Conservation (phyloP, 805 yeast genomes). For the Cyberlindnera mrakii region DNA sequence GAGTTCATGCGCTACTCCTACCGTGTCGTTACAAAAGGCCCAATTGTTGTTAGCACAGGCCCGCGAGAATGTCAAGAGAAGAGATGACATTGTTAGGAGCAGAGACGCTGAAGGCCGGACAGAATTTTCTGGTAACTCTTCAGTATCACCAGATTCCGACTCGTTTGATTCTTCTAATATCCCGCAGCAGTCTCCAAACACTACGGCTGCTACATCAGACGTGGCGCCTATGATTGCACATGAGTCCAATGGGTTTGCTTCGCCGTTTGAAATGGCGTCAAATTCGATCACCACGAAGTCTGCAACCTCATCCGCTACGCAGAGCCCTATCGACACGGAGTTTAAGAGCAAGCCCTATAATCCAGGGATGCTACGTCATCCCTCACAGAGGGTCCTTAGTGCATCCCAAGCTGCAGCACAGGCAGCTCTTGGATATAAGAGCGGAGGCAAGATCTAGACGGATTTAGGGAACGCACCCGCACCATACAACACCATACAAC, state of each 20-base stretch:
- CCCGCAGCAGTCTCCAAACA: slow-evolving; percentile 25
- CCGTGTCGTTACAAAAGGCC: slow-evolving; percentile 81
- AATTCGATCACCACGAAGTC: slow-evolving; percentile 51
- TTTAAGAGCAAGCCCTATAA: slow-evolving; percentile 20
- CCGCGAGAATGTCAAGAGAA: slow-evolving; percentile 60
- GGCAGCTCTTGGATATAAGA: slow-evolving; percentile 9
- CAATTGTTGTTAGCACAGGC: slow-evolving; percentile 82
- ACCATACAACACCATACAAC: background rate
- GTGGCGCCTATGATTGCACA: slow-evolving; percentile 19
- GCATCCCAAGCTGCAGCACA: slow-evolving; percentile 17
- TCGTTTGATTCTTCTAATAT: slow-evolving; percentile 22
- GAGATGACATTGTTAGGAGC: slow-evolving; percentile 32
- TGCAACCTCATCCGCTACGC: slow-evolving; percentile 8
- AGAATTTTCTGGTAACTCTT: slow-evolving; percentile 25
- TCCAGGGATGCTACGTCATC: slow-evolving; percentile 16
- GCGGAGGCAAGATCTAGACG: slow-evolving; percentile 2
- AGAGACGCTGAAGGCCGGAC: slow-evolving; percentile 12
- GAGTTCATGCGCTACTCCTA: slow-evolving; percentile 92
- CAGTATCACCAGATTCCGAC: slow-evolving; percentile 24
- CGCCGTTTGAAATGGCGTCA: slow-evolving; percentile 63
- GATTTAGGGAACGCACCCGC: background rate
- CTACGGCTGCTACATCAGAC: slow-evolving; percentile 36
- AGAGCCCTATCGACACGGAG: slow-evolving; percentile 18
- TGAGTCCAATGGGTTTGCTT: slow-evolving; percentile 46
- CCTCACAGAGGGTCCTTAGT: slow-evolving; percentile 14